Base-by-base conservation (phyloP, 2,329 filamentous ascomycete genomes). In the Venturia carpophila region DNA sequence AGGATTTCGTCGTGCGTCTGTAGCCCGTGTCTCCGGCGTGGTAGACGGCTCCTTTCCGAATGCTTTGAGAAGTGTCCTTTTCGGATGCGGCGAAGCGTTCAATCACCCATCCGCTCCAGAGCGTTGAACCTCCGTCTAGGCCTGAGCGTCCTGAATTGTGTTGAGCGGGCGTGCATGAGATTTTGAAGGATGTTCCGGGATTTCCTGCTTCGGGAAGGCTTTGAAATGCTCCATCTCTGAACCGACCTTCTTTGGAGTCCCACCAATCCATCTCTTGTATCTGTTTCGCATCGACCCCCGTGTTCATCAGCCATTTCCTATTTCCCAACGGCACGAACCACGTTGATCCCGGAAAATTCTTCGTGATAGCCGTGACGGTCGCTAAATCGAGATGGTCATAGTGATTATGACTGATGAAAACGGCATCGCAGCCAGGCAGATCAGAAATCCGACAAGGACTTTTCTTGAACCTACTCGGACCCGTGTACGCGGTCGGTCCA, bases 11-110 rank as follows among this genome's bases (percentile, higher is more conserved):
- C 10, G 60, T 47, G 27, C 60, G 58, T 43, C 64, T 49, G 60
- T 66, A 66, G 42, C 64, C 64, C 10, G 64, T 66, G 37, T 66
- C 64, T n/a, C 64, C 64, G 39, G 64, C 58, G 37, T 66, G 64
- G 47, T 66, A 66, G 64, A 66, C 30, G 13, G 64, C 41, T 42
- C 60, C 64, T n/a, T 42, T 41, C 15, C 60, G 58, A 5, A 17
- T 24, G 3, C 3, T 3, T 30, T 37, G 15, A 2, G n/a, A 21
- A n/a, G 60, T 27, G 27, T 19, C 11, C 1, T 34, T 37, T 1
- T n/a, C 34, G n/a, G n/a, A 27, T 5, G 27, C 39, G n/a, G 43
- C n/a, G 52, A 65, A 61, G 1, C 56, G 37, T 39, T 65, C 64
- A 11, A 65, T 47, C 13, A 30, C 64, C 64, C 64, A 65, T 45